Base-by-base conservation (phyloP, 768 basidiomycete species). In the Xerocomus brunneocitrinus region DNA sequence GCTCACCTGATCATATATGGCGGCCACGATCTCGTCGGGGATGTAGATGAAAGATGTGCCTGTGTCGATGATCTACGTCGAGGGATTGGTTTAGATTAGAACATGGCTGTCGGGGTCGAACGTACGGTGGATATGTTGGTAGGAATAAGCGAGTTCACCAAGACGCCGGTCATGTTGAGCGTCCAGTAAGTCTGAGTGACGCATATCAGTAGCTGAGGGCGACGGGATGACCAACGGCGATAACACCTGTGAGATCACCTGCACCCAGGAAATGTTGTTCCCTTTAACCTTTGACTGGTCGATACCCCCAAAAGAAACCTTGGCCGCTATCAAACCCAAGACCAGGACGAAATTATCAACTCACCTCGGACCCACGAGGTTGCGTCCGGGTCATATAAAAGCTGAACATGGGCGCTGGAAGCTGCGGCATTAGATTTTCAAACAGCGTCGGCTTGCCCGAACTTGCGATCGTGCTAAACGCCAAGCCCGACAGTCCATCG, bases 11-110 rank as follows among this genome's bases (percentile, higher is more conserved):
- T 58, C 49, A 65, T 86, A 87, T 53, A 87, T 74, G 8, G 66
- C 57, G 3, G 62, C 47, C 5, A 76, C 80, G 28, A 80, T 56
- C 0, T 61, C 44, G 36, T 68, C 62, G 1, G 83, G 81, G 6
- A 84, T 54, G 65, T 86, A 86, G 53, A 86, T 79, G 27, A 85
- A 70, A 28, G 84, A 81, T 4, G 84, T 85, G 30, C 86, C 85
- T 0, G 84, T 83, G 60, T 87, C 86, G 53, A 87, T 76, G 19
- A 83, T 82, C 84, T 85, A 16, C 24, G 22, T 4, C 10, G 30
- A 25, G 19, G 30, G 25, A 27, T 40, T 4, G 27, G 47, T 16
- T 16, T 44, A 22, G 35, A 36, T 25, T 35, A 30, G 57, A 51
- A 8, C 56, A 28, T 2, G 48, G 31, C 50, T 25, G 35, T 58